Evolutionary conservation across 164 flowering plant genomes (phyloP).

Genomic region (Taxillus chinensis): DNA sequence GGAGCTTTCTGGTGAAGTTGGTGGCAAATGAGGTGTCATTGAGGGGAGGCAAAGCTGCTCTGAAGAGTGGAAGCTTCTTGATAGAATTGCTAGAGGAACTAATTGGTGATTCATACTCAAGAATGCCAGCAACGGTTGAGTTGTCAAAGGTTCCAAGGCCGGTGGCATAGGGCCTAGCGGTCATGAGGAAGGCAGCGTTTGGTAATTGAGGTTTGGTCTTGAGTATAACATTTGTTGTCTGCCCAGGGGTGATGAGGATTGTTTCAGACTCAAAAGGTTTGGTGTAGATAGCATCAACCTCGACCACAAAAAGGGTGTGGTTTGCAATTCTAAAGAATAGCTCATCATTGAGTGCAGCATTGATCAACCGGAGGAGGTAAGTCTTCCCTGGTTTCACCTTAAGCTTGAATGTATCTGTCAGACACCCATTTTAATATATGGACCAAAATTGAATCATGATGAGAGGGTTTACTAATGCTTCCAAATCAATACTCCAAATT

Average conservation of each 20-base stretch:
- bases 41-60: neutral
- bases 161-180: neutral
- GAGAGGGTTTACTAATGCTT: neutral
- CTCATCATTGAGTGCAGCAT: neutral
- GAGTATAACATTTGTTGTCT: conserved; percentile 1
- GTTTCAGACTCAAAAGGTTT: neutral
- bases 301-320: neutral
- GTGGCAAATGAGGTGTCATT: conserved; percentile 1
- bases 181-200: neutral
- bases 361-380: neutral
- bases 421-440: neutral
- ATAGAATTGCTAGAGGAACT: neutral
- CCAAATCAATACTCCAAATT: neutral
- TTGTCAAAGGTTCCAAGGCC: neutral
- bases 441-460: too few relatives aligned
- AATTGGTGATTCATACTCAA: neutral
- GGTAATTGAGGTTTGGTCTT: neutral
- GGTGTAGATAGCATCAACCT: conserved; percentile 2
- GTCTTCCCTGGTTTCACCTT: conserved; percentile 3
- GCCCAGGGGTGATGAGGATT: conserved; percentile 1
- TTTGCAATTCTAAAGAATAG: conserved; percentile 2
- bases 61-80: neutral
- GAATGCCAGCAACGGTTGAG: conserved; percentile 1
- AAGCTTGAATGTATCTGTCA: conserved; percentile 1
- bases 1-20: neutral